Evolutionary conservation across 176 grass and related monocot species (phyloP).

Genomic region (Carex kokanica): DNA sequence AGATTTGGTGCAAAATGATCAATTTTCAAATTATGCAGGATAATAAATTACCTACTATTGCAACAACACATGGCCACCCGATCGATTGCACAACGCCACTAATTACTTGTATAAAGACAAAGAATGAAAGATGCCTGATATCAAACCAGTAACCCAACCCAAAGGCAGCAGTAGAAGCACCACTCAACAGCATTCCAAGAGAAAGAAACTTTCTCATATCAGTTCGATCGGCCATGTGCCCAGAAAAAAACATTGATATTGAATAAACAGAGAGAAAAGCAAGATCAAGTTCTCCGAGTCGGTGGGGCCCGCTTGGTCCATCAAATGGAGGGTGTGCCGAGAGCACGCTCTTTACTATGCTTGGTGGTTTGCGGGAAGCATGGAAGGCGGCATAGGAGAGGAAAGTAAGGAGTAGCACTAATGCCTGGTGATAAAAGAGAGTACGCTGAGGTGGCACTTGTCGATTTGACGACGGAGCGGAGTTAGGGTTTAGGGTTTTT

Average conservation of each 20-base stretch:
- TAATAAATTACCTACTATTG: conserved; percentile 50
- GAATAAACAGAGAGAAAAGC: conserved; percentile 82
- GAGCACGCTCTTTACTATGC: conserved; percentile 89
- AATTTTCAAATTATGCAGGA: background rate
- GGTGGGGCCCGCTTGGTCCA: conserved; percentile 53
- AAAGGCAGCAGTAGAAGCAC: conserved; percentile 51
- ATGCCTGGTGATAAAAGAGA: conserved; percentile 46
- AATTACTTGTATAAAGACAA: conserved; percentile 49
- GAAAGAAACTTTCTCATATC: conserved; percentile 74
- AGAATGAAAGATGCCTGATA: conserved; percentile 60
- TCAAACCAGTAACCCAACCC: conserved; percentile 65
- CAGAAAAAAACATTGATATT: conserved; percentile 68
- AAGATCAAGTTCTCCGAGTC: conserved; percentile 86
- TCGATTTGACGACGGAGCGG: background rate
- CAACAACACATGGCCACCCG: conserved; percentile 89
- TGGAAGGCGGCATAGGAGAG: conserved; percentile 80
- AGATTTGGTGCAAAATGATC: background rate
- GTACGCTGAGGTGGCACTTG: background rate
- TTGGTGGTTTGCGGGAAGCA: conserved; percentile 93
- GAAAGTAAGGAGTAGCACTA: conserved; percentile 66
- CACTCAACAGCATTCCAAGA: conserved; percentile 70
- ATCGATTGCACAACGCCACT: conserved; percentile 81
- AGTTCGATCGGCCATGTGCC: conserved; percentile 76
- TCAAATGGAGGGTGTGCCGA: conserved; percentile 59
- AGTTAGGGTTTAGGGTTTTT: background rate